phyloP scores from a whole-genome alignment of 306 rosid species.

The Canavalia gladiata region DNA sequence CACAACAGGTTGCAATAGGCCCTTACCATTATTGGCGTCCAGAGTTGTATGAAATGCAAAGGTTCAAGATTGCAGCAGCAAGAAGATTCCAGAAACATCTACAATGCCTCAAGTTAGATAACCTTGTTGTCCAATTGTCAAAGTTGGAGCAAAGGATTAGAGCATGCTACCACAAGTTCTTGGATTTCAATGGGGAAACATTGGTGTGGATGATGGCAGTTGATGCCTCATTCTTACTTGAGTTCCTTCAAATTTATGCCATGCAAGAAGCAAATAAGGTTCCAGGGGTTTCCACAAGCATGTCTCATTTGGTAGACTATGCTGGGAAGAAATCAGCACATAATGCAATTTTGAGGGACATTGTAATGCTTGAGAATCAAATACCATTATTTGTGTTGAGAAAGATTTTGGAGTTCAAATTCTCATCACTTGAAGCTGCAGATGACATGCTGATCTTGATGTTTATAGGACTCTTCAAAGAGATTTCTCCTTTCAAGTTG shows the following conservation, averaged over 20 bases:
- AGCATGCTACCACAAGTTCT: conserved; percentile 76
- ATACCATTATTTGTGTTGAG: conserved; percentile 76
- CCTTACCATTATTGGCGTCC: conserved; percentile 82
- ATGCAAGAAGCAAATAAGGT: conserved; percentile 52
- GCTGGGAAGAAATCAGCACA: conserved; percentile 68
- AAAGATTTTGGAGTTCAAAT: conserved; percentile 62
- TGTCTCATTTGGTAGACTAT: conserved; percentile 75
- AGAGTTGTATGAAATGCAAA: conserved; percentile 82
- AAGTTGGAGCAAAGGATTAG: conserved; percentile 62
- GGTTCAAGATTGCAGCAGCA: conserved; percentile 76
- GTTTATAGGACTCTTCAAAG: conserved; percentile 66
- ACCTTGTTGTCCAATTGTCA: conserved; percentile 61
- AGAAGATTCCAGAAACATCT: conserved; percentile 64
- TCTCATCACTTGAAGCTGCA: conserved; percentile 54
- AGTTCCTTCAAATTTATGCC: conserved; percentile 69
- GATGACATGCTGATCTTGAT: conserved; percentile 63
- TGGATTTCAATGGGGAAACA: conserved; percentile 74
- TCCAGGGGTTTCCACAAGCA: conserved; percentile 56
- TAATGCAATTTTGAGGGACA: conserved; percentile 74
- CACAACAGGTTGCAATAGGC: conserved; percentile 81
- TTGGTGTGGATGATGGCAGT: conserved; percentile 82
- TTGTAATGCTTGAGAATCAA: conserved; percentile 87
- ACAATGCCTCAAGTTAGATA: conserved; percentile 52
- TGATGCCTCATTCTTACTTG: conserved; percentile 78
- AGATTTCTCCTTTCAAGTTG: conserved; percentile 74